phyloP scores from a whole-genome alignment of 2,329 filamentous ascomycete genomes.

The Thermoascus crustaceus region DNA sequence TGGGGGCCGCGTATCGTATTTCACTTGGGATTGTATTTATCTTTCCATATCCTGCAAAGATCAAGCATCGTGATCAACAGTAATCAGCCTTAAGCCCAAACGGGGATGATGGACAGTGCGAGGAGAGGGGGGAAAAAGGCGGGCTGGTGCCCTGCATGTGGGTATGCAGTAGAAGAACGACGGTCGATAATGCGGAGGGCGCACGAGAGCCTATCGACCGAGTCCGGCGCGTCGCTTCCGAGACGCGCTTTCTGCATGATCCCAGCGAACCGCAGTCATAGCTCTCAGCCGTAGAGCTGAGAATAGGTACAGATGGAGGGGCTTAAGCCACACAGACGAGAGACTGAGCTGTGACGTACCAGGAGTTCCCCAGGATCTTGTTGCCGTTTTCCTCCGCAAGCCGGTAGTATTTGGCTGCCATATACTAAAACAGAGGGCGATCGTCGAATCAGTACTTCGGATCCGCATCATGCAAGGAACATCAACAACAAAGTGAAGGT shows the following conservation, averaged over 20 bases:
- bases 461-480: conserved; percentile 15
- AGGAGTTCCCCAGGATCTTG: conserved; percentile 88
- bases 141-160: too few relatives aligned
- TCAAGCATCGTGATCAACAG: conserved; percentile 9
- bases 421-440: conserved; percentile 19
- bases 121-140: conserved; percentile 4
- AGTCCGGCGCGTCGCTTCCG: conserved; percentile 3
- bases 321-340: conserved; percentile 11
- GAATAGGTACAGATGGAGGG: conserved; percentile 1
- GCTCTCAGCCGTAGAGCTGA: conserved; percentile 8
- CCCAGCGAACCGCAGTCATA: conserved; percentile 11
- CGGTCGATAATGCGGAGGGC: conserved; percentile 10
- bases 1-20: not conserved
- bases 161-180: conserved; percentile 1
- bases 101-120: conserved; percentile 1
- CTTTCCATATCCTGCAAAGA: conserved; percentile 85
- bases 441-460: conserved; percentile 8
- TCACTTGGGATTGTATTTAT: conserved; percentile 66
- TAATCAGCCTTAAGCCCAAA: conserved; percentile 14
- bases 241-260: conserved; percentile 9
- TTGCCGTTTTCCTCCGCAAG: conserved; percentile 80
- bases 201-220: conserved; percentile 16
- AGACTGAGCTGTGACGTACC: conserved; percentile 69
- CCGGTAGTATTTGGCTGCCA: conserved; percentile 82
- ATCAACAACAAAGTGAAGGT: conserved; percentile 11